Evolutionary conservation across 2,329 filamentous ascomycete species (phyloP).

Genomic region (Diaporthe vexans): DNA sequence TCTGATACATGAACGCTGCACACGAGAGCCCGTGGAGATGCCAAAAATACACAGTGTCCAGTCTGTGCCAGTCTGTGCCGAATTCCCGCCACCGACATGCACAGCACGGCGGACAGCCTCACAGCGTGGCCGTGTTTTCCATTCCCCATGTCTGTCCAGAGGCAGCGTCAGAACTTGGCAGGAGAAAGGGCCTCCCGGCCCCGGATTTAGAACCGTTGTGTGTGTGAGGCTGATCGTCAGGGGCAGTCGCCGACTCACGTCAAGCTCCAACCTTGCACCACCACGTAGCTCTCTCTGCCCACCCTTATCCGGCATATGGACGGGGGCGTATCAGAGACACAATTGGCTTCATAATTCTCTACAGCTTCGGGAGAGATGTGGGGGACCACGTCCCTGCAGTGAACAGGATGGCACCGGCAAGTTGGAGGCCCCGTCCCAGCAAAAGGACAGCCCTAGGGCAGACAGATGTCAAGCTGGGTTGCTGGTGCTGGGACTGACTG

Average conservation of each 20-base stretch:
- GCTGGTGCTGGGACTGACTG: neutral
- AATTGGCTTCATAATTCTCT: conserved; percentile 19
- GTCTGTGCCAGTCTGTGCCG: conserved; percentile 24
- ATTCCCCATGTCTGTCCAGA: neutral
- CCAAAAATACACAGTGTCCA: conserved; percentile 21
- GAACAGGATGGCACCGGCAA: conserved; percentile 1
- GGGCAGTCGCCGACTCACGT: conserved; percentile 19
- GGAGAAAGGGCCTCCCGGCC: conserved; percentile 5
- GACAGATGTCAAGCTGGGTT: neutral
- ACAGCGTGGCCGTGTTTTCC: conserved; percentile 18
- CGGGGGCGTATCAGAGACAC: conserved; percentile 18
- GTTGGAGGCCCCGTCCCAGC: conserved; percentile 18
- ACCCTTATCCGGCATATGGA: conserved; percentile 5
- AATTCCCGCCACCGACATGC: neutral
- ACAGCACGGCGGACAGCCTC: no score
- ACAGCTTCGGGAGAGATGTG: neutral
- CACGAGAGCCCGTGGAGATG: conserved; percentile 5
- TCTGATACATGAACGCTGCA: conserved; percentile 6
- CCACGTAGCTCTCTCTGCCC: conserved; percentile 15
- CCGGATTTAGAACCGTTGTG: conserved; percentile 16
- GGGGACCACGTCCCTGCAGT: neutral
- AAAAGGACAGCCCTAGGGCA: neutral
- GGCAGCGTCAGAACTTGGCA: conserved; percentile 12
- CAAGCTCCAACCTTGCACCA: conserved; percentile 28
- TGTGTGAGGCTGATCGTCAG: conserved; percentile 30